Conservation (phyloP, 169 alveolate genomes). For the Plasmodium coatneyi region DNA sequence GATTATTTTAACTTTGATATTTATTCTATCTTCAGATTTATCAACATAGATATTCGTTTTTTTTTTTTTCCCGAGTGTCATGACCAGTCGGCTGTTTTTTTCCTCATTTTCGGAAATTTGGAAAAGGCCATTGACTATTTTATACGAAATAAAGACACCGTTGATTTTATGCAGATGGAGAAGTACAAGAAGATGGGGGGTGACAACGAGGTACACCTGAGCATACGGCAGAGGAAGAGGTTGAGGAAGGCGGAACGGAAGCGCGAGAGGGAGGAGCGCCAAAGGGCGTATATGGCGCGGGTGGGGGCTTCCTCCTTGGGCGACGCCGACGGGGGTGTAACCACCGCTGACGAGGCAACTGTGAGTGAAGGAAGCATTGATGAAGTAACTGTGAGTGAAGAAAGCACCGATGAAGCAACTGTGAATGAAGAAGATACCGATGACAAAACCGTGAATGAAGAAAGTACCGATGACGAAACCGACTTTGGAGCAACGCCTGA, state of each 20-base stretch:
- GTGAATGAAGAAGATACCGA: not conserved
- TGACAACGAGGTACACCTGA: not conserved
- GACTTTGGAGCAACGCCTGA: not conserved
- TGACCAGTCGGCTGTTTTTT: slow-evolving; percentile 62
- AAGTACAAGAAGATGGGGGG: not conserved
- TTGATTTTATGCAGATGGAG: slow-evolving; percentile 20
- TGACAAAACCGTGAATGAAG: not conserved
- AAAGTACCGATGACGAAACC: not conserved
- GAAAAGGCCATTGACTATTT: slow-evolving; percentile 47
- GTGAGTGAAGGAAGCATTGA: not conserved
- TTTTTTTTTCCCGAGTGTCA: slow-evolving; percentile 51
- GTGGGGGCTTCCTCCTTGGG: not conserved
- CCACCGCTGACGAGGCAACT: not conserved
- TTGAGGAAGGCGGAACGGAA: not conserved
- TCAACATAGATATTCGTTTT: slow-evolving; percentile 55
- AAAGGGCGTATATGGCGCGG: not conserved
- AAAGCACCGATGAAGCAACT: not conserved
- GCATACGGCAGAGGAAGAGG: slow-evolving; percentile 8
- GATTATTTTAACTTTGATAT: slow-evolving; percentile 75
- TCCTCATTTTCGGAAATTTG: slow-evolving; percentile 60
- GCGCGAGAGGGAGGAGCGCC: not conserved
- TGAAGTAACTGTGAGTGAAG: not conserved
- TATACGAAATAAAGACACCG: slow-evolving; percentile 15
- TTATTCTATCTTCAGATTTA: slow-evolving; percentile 60
- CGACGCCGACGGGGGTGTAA: not conserved